phyloP scores from a whole-genome alignment of 2,329 filamentous ascomycete genomes.

The Tolypocladium ovalisporum region DNA sequence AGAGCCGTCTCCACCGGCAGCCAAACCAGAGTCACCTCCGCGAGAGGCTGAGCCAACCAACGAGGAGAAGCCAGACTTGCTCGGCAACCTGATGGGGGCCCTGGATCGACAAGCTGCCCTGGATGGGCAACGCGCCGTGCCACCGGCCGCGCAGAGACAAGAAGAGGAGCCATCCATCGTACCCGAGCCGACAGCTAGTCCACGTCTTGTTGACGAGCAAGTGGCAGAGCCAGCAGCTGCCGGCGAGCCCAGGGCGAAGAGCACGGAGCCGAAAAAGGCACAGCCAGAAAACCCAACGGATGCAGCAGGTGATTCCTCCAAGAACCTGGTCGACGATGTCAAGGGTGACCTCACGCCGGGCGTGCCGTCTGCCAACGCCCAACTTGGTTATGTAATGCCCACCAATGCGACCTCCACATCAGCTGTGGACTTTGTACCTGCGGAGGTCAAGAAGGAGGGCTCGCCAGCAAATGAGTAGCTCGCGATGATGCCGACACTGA shows the following conservation, averaged over 20 bases:
- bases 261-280: background rate
- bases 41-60: conserved; percentile 9
- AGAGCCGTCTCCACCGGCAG: conserved; percentile 6
- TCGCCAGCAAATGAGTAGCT: background rate
- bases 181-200: conserved; percentile 1
- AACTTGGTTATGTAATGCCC: background rate
- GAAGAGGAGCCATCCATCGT: conserved; percentile 2
- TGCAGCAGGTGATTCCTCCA: background rate
- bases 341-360: background rate
- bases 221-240: background rate
- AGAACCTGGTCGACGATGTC: background rate
- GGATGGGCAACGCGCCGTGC: background rate
- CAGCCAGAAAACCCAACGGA: background rate
- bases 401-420: background rate
- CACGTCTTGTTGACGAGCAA: background rate
- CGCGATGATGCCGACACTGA: no score
- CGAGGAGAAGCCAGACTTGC: conserved; percentile 29
- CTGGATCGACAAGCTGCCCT: conserved; percentile 26
- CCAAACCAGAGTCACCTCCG: conserved; percentile 10
- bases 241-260: background rate
- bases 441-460: background rate
- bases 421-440: no score
- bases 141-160: background rate
- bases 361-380: background rate
- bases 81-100: conserved; percentile 33